Evolutionary conservation across 306 rosid species (phyloP).

Genomic region (Fagus crenata): DNA sequence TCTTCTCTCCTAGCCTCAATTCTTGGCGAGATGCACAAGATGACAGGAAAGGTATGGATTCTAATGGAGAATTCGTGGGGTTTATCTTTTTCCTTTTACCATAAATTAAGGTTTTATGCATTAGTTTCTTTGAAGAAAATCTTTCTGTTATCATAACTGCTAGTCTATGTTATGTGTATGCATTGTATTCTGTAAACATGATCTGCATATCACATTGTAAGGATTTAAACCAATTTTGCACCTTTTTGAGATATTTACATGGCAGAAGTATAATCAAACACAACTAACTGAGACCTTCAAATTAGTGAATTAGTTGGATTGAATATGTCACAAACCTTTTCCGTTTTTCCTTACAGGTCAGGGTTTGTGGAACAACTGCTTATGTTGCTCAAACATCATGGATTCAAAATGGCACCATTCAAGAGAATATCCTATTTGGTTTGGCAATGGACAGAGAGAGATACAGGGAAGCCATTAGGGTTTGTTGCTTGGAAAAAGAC

Average conservation of each 20-base stretch:
- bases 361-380: slow-evolving; percentile 81
- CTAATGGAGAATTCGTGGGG: slow-evolving; percentile 6
- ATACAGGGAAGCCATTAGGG: slow-evolving; percentile 65
- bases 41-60: slow-evolving; percentile 75
- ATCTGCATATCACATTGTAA: neutral
- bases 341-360: slow-evolving; percentile 51
- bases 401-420: slow-evolving; percentile 94
- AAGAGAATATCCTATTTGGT: slow-evolving; percentile 85
- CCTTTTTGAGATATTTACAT: neutral
- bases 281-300: neutral
- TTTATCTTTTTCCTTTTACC: neutral
- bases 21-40: slow-evolving; percentile 91
- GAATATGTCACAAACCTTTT: neutral
- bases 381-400: slow-evolving; percentile 97
- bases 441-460: slow-evolving; percentile 67
- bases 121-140: neutral
- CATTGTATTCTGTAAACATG: neutral
- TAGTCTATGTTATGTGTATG: slow-evolving; percentile 1
- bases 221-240: neutral
- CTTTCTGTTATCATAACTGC: neutral
- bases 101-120: neutral
- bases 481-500: slow-evolving; percentile 92
- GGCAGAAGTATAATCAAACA: neutral
- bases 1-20: slow-evolving; percentile 87
- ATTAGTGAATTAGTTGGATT: neutral